Conservation (phyloP, 2,329 filamentous ascomycete species). For the Tolypocladium guangdongense region DNA sequence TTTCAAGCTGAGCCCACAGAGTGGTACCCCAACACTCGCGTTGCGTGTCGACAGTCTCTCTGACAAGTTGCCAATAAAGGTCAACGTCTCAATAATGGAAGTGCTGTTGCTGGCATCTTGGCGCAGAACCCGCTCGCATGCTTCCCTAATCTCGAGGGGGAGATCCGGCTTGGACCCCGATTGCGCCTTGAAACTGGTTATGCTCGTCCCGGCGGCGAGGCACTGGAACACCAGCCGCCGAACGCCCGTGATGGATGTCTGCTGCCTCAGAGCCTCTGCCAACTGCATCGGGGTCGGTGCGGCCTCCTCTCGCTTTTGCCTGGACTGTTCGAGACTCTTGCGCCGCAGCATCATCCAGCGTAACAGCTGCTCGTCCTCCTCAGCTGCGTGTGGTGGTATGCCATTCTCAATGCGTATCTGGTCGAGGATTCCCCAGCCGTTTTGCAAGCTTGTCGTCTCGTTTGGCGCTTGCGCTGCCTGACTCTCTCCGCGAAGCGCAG, state of each 20-base stretch:
- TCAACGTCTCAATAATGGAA: constrained; percentile 13
- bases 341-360: constrained; percentile 24
- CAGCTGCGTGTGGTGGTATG: constrained; percentile 15
- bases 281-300: constrained; percentile 7
- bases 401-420: constrained; percentile 16
- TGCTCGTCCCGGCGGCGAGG: constrained; percentile 12
- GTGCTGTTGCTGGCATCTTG: constrained; percentile 1
- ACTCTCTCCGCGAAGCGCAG: constrained; percentile 20
- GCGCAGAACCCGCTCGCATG: constrained; percentile 11
- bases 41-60: constrained; percentile 17
- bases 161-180: constrained; percentile 2
- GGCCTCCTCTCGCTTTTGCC: neutral
- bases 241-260: constrained; percentile 15
- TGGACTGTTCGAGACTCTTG: constrained; percentile 4
- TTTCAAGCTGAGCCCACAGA: constrained; percentile 19
- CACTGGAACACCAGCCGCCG: constrained; percentile 19
- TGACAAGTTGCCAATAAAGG: constrained; percentile 30
- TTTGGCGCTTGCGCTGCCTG: neutral
- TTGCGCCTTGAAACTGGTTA: constrained; percentile 7
- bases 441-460: neutral
- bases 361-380: constrained; percentile 20
- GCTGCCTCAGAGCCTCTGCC: constrained; percentile 8
- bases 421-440: constrained; percentile 7
- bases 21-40: constrained; percentile 11
- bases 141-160: constrained; percentile 11